phyloP scores from a whole-genome alignment of 2,329 filamentous ascomycete species.

The Emmonsia crescens region DNA sequence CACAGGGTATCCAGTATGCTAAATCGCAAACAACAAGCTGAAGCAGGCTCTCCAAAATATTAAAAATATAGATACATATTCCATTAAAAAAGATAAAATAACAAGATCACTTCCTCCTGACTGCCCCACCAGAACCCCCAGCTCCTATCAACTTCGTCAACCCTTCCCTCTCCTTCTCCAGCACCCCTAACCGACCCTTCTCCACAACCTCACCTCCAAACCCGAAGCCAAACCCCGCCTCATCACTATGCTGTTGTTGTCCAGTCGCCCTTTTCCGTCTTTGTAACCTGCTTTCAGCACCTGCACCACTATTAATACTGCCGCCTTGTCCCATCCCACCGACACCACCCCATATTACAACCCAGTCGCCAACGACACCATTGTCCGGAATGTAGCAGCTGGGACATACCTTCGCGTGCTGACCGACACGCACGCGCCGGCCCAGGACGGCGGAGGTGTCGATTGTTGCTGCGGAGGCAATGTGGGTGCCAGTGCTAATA shows the following conservation, averaged over 20 bases:
- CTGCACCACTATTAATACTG: constrained; percentile 23
- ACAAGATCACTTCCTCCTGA: constrained; percentile 20
- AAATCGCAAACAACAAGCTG: background rate
- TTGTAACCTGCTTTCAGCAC: constrained; percentile 32
- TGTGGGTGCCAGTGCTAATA: constrained; percentile 28
- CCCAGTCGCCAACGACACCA: constrained; percentile 52
- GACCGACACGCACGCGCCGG: constrained; percentile 24
- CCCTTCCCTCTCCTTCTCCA: constrained; percentile 58
- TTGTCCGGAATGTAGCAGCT: constrained; percentile 49
- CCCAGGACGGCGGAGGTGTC: constrained; percentile 37
- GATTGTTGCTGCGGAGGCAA: constrained; percentile 28
- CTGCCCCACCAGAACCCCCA: constrained; percentile 14
- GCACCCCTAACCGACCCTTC: constrained; percentile 51
- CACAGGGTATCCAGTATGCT: background rate
- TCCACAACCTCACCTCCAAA: constrained; percentile 38
- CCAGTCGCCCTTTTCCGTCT: constrained; percentile 26
- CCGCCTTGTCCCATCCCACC: too few relatives aligned
- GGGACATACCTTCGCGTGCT: constrained; percentile 60
- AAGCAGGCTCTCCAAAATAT: background rate
- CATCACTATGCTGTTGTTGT: constrained; percentile 16
- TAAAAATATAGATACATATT: background rate
- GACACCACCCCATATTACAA: constrained; percentile 56
- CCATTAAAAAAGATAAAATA: background rate
- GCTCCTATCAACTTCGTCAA: constrained; percentile 50
- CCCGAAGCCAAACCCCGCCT: constrained; percentile 4